phyloP scores from a whole-genome alignment of 208 protist genomes.

The Acanthamoeba royreba region DNA sequence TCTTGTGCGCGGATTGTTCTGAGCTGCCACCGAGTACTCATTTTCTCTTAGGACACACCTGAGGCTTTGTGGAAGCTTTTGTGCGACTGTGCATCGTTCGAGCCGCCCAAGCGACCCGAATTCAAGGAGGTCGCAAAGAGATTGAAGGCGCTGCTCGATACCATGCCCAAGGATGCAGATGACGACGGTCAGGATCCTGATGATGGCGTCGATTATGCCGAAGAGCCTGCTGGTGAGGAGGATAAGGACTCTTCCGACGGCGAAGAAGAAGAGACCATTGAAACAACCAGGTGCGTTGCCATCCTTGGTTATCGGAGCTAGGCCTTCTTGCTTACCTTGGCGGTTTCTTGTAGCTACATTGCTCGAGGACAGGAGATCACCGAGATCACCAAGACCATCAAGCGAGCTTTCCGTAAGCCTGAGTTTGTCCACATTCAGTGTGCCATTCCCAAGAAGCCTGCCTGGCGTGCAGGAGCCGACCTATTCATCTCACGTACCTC shows the following conservation, averaged over 20 bases:
- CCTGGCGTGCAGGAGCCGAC: background rate
- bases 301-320: background rate
- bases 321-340: background rate
- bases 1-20: too few relatives aligned
- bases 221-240: background rate
- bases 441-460: background rate
- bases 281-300: background rate
- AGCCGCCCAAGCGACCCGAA: background rate
- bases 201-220: background rate
- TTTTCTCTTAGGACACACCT: background rate
- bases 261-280: background rate
- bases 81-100: background rate
- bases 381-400: slow-evolving; percentile 24
- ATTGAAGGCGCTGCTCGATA: background rate
- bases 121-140: slow-evolving; percentile 12
- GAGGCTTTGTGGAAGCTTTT: slow-evolving; percentile 12
- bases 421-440: slow-evolving; percentile 9
- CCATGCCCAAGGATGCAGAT: background rate
- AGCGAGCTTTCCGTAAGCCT: background rate
- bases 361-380: background rate
- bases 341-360: background rate
- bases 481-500: background rate
- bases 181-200: background rate
- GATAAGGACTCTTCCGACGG: background rate
- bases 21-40: too few relatives aligned